Evolutionary conservation across 2,329 filamentous ascomycete species (phyloP), one percentile per base, ranked within the genome.

Genomic region (Hypomyces rosellus): DNA sequence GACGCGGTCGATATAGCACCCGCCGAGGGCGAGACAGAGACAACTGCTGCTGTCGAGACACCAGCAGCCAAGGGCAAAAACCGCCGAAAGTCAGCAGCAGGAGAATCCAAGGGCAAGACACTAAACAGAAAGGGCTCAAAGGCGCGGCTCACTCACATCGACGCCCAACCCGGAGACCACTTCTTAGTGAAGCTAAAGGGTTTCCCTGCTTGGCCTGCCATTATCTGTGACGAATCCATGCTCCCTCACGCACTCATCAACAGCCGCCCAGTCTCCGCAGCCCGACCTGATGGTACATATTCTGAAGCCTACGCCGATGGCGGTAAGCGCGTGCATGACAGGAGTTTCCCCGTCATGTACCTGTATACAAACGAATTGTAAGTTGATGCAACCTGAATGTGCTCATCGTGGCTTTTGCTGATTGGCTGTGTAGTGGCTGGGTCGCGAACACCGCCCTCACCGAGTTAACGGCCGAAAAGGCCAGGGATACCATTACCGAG

Each of bases 301-400:
- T 84, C 88, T 48, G 88, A 90, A 53, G 88, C 92, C 57, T 96
- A 88, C 64, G 82, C 84, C 38, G 90, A 96, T 61, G 91, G 87
- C 54, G 92, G 88, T 61, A 93, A 93, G 74, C 87, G 90, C 58
- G 84, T 81, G 39, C 81, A 85, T 54, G 90, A 96, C 69, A 82
- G 92, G 56, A 90, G 87, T 30, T 97, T 90, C 66, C 89, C 92
- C 5, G 84, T 97, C 63, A 96, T 97, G 92, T 97, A 96, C 67
- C 74, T 97, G 46, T 77, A 82, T 56, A 96, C 91, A 36, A 96
- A 97, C 63, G 92, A 97, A 77, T 97, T 99, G 93, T 99, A 74
- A 82, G 92, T 82, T 25, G 25, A 12, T 16, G 15, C 36, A 39
- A 30, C 16, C 51, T 9, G 22, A 42, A 34, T 22, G n/a, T 30